Evolutionary conservation across 2,329 filamentous ascomycete species (phyloP), one percentile per base, ranked within the genome.

Genomic region (Orbilia javanica): DNA sequence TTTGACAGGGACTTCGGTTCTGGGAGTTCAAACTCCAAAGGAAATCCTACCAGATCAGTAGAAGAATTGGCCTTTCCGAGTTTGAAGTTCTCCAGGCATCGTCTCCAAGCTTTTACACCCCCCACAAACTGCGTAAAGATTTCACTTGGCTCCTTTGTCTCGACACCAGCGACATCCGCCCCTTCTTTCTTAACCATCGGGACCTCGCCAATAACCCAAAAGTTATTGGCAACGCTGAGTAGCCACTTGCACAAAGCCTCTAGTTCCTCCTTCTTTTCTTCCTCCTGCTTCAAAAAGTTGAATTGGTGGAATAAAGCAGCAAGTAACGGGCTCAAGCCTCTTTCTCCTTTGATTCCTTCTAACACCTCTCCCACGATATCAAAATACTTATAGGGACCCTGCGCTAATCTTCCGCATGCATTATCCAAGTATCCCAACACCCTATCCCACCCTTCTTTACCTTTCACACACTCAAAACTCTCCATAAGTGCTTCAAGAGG

Each of bases 251-350:
- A 67, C 15, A 78, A 25, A 0, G n/a, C 53, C 18, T 68, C 34
- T 22, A 67, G 1, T n/a, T 67, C 62, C 7, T 53, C 74, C 20
- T 31, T 25, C 10, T 31, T 52, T 34, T 53, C 34, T 3, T 70
- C 72, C 0, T 70, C 52, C 13, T 39, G 60, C 31, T 78, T 72
- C 10, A 78, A 42, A 67, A 72, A 78, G n/a, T 78, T 78, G 34
- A 78, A 78, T n/a, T 78, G 74, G 34, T 78, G 74, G 22, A 78
- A 78, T 10, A 78, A 15, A 5, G 53, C 74, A 6, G 74, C 67
- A 2, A 78, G 13, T 8, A 78, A 20, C 0, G 74, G 74, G 15
- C 74, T 78, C 10, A 72, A 2, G 7, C 6, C 20, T 22, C 42
- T 22, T 15, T 20, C 7, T 5, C 48, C 34, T 1, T 34, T 20